Conservation (phyloP, 805 yeast genomes). For the Lipomyces spencermartinsiae region DNA sequence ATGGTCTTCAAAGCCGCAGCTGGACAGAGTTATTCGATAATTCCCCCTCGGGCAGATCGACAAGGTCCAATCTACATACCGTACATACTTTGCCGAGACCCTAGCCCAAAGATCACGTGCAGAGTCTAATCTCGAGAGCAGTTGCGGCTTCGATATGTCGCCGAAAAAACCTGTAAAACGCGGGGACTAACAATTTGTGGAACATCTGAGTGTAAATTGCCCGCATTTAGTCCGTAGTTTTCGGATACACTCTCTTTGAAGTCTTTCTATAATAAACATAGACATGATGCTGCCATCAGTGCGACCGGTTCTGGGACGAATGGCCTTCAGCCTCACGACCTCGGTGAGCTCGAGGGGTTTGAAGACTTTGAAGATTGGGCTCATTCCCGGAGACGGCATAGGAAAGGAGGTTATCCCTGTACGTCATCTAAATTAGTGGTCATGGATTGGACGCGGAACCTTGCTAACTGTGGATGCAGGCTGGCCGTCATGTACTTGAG, state of each 20-base stretch:
- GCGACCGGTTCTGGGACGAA: conserved; percentile 11
- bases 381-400: conserved; percentile 98
- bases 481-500: conserved; percentile 87
- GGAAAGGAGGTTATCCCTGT: conserved; percentile 97
- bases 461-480: conserved; percentile 34
- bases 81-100: too few relatives aligned
- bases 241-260: background rate
- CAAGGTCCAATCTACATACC: too few relatives aligned
- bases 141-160: background rate
- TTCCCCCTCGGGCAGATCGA: too few relatives aligned
- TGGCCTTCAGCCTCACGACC: background rate
- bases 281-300: conserved; percentile 1
- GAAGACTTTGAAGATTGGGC: conserved; percentile 50
- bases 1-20: too few relatives aligned
- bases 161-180: background rate
- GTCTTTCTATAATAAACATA: background rate
- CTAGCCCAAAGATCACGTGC: background rate
- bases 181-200: background rate
- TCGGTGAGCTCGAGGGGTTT: conserved; percentile 21
- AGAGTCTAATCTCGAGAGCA: background rate
- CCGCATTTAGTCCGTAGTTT: background rate
- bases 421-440: conserved; percentile 17
- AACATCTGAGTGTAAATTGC: background rate
- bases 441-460: background rate
- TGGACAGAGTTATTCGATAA: too few relatives aligned